Conservation (phyloP, 768 basidiomycete species). For the Lentinula edodes region DNA sequence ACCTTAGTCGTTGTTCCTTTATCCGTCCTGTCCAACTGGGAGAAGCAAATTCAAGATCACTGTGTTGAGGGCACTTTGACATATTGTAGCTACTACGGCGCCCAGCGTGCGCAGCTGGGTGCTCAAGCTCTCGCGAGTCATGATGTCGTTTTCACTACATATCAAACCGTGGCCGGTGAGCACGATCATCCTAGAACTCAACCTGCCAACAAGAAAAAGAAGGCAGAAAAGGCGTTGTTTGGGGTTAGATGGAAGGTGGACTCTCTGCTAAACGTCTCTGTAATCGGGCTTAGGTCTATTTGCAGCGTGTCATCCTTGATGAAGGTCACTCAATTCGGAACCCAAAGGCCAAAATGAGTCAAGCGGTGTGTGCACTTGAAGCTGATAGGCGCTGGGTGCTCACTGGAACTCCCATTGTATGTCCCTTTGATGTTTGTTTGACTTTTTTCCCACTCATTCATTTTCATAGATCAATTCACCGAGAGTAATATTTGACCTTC, state of each 20-base stretch:
- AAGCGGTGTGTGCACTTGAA: slow-evolving; percentile 54
- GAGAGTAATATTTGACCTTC: slow-evolving; percentile 32
- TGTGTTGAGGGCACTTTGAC: slow-evolving; percentile 47
- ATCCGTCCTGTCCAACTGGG: slow-evolving; percentile 85
- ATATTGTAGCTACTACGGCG: slow-evolving; percentile 66
- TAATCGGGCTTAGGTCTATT: not conserved
- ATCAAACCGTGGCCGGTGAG: slow-evolving; percentile 65
- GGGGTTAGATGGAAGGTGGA: slow-evolving; percentile 76
- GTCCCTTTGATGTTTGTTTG: slow-evolving; percentile 19
- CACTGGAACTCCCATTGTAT: slow-evolving; percentile 85
- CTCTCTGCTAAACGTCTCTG: not conserved
- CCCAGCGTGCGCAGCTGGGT: slow-evolving; percentile 47
- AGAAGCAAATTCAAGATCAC: slow-evolving; percentile 77
- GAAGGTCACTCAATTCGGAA: slow-evolving; percentile 90
- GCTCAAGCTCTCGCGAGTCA: slow-evolving; percentile 55
- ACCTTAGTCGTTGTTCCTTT: slow-evolving; percentile 85
- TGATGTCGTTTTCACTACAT: slow-evolving; percentile 83
- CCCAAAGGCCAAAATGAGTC: slow-evolving; percentile 78
- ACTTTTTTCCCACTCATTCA: not conserved
- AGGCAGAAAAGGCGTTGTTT: slow-evolving; percentile 49
- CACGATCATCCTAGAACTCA: slow-evolving; percentile 24
- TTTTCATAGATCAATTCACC: slow-evolving; percentile 68
- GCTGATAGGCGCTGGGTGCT: slow-evolving; percentile 78
- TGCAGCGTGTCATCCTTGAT: slow-evolving; percentile 73
- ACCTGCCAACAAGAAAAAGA: slow-evolving; percentile 57